phyloP scores from a whole-genome alignment of 495 filamentous ascomycete genomes.

The Xylaria longipes region DNA sequence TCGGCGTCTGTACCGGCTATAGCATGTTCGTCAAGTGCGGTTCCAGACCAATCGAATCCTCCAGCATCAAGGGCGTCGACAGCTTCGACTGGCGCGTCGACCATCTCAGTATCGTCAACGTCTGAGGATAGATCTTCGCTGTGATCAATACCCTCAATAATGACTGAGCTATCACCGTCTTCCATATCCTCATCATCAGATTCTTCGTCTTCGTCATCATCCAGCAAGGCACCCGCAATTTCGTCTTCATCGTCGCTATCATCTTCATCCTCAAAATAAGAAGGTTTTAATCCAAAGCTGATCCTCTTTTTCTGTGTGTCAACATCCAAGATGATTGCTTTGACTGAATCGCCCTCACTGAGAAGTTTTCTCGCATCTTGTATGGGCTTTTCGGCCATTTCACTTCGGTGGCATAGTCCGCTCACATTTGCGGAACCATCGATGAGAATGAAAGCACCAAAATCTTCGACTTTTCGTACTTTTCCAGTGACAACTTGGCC shows the following conservation, averaged over 20 bases:
- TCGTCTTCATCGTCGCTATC: conserved; percentile 53
- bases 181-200: conserved; percentile 51
- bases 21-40: conserved; percentile 57
- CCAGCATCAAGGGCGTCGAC: conserved; percentile 70
- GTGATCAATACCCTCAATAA: conserved; percentile 54
- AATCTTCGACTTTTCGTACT: conserved; percentile 90
- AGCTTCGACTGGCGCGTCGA: conserved; percentile 43
- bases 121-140: conserved; percentile 47
- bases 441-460: conserved; percentile 90
- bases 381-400: conserved; percentile 83
- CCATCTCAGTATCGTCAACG: conserved; percentile 59
- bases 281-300: conserved; percentile 89
- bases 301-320: conserved; percentile 75
- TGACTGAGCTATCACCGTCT: conserved; percentile 61
- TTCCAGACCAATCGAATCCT: conserved; percentile 88
- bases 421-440: conserved; percentile 85
- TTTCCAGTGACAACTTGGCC: conserved; percentile 87
- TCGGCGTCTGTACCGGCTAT: conserved; percentile 50
- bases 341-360: conserved; percentile 85
- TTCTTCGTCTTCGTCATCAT: conserved; percentile 48
- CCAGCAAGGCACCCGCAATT: conserved; percentile 53
- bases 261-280: conserved; percentile 75
- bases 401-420: conserved; percentile 86
- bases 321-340: conserved; percentile 84
- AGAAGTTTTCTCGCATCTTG: conserved; percentile 84